Conservation (phyloP, 768 basidiomycete species). For the Kwoniella shandongensis region DNA sequence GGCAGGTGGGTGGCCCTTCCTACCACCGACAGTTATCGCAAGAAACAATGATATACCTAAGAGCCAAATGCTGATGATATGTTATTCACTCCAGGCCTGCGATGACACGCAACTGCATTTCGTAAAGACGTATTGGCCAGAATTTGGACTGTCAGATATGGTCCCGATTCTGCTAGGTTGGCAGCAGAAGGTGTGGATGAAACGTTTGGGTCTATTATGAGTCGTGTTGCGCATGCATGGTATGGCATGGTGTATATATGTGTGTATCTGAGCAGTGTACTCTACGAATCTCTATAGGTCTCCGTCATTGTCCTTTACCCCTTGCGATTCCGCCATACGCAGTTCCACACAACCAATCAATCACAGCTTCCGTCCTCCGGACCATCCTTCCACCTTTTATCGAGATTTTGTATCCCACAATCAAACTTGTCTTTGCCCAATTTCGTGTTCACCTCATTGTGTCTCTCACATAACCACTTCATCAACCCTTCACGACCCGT, state of each 20-base stretch:
- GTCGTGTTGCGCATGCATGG: not conserved
- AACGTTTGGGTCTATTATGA: slow-evolving; percentile 21
- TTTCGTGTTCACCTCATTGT: slow-evolving; percentile 87
- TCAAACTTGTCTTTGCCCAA: slow-evolving; percentile 81
- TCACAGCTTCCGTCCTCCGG: slow-evolving; percentile 85
- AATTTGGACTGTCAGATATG: slow-evolving; percentile 83
- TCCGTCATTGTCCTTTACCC: slow-evolving; percentile 3
- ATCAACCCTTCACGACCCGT: slow-evolving; percentile 68
- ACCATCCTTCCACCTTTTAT: slow-evolving; percentile 91
- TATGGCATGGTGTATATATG: not conserved
- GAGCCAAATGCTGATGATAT: not conserved
- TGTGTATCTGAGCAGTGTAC: no score
- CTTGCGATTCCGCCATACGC: not conserved
- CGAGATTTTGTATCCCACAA: slow-evolving; percentile 65
- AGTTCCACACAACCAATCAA: slow-evolving; percentile 49
- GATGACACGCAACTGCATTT: slow-evolving; percentile 87
- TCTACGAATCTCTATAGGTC: slow-evolving; percentile 2
- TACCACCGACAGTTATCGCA: no score
- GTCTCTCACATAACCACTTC: slow-evolving; percentile 84
- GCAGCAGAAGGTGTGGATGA: slow-evolving; percentile 71
- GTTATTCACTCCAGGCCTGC: slow-evolving; percentile 61
- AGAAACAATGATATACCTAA: no score
- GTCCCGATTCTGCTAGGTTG: slow-evolving; percentile 83
- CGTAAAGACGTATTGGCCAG: slow-evolving; percentile 82
- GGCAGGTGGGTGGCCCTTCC: slow-evolving; percentile 76